These are phyloP conservation scores for Sphaerulina vaccinii DNA, from an alignment of 2,329 filamentous ascomycete species.

Conservation along the genomic window DNA sequence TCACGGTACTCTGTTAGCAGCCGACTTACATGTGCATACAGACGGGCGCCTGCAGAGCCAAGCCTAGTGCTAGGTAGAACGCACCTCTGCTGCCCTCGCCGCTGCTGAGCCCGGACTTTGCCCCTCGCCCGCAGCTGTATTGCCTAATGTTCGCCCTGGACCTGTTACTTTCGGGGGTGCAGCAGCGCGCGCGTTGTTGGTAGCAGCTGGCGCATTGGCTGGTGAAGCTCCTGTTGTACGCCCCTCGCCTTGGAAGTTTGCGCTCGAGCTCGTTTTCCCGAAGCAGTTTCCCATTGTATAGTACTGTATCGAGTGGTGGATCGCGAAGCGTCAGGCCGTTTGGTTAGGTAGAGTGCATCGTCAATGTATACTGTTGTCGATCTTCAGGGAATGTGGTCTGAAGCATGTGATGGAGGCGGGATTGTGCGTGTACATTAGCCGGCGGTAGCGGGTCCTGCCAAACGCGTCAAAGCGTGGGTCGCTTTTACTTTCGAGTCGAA, in stretches of 20 bases:
- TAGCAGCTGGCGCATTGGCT: slow-evolving; percentile 40
- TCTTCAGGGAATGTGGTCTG: too few relatives aligned
- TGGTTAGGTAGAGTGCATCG: too few relatives aligned
- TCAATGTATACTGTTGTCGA: too few relatives aligned
- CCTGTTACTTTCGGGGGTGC: slow-evolving; percentile 51
- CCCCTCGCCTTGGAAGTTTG: slow-evolving; percentile 70
- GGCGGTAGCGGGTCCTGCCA: too few relatives aligned
- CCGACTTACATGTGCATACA: neutral
- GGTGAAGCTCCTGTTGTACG: slow-evolving; percentile 65
- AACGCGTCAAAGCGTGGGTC: too few relatives aligned
- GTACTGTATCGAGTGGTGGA: neutral
- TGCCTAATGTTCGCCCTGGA: slow-evolving; percentile 62
- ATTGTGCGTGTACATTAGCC: too few relatives aligned
- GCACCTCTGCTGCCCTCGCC: slow-evolving; percentile 80
- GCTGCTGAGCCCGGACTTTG: slow-evolving; percentile 69
- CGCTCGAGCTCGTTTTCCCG: slow-evolving; percentile 62
- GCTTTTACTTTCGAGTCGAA: too few relatives aligned
- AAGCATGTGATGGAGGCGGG: too few relatives aligned
- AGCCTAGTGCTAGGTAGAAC: slow-evolving; percentile 35
- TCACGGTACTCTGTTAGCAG: neutral
- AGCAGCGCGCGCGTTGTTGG: slow-evolving; percentile 43
- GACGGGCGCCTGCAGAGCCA: neutral
- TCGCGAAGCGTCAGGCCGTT: too few relatives aligned
- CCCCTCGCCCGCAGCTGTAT: slow-evolving; percentile 34
- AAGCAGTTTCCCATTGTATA: slow-evolving; percentile 80